Conservation (phyloP, 352 stramenopile genomes). For the Halophytophthora polymorphica region DNA sequence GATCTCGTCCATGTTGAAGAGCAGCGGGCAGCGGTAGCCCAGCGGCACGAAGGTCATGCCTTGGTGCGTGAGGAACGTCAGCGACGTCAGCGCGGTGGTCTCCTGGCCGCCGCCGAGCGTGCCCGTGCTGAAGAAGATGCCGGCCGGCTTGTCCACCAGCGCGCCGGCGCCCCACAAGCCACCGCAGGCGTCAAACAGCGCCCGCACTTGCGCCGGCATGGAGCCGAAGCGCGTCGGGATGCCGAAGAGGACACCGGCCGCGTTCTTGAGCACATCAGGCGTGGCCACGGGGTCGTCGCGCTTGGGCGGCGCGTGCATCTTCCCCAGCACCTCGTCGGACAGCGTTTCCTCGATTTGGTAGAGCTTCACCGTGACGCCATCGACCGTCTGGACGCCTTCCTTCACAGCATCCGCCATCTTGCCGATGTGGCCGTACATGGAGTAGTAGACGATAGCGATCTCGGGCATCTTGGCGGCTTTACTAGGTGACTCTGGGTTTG, state of each 20-base stretch:
- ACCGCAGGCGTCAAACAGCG: constrained; percentile 87
- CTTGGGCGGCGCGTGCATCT: constrained; percentile 84
- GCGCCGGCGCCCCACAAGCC: constrained; percentile 78
- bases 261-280: constrained; percentile 57
- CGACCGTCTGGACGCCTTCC: constrained; percentile 62
- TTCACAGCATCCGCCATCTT: constrained; percentile 76
- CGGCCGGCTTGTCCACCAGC: constrained; percentile 85
- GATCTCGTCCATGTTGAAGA: constrained; percentile 79
- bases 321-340: constrained; percentile 66
- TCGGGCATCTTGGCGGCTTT: constrained; percentile 38
- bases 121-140: constrained; percentile 86
- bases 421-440: constrained; percentile 81
- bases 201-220: constrained; percentile 86
- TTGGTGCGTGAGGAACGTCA: constrained; percentile 89
- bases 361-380: constrained; percentile 58
- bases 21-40: constrained; percentile 58
- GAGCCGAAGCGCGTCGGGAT: constrained; percentile 82
- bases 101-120: constrained; percentile 86
- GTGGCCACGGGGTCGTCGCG: constrained; percentile 63
- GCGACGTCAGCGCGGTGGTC: constrained; percentile 74
- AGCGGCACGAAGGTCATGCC: constrained; percentile 90
- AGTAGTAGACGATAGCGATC: constrained; percentile 86
- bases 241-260: constrained; percentile 86
- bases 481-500: not conserved
- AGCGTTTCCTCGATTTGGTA: constrained; percentile 84